Base-by-base conservation (phyloP, 2,329 filamentous ascomycete species). In the Whalleya microplaca region DNA sequence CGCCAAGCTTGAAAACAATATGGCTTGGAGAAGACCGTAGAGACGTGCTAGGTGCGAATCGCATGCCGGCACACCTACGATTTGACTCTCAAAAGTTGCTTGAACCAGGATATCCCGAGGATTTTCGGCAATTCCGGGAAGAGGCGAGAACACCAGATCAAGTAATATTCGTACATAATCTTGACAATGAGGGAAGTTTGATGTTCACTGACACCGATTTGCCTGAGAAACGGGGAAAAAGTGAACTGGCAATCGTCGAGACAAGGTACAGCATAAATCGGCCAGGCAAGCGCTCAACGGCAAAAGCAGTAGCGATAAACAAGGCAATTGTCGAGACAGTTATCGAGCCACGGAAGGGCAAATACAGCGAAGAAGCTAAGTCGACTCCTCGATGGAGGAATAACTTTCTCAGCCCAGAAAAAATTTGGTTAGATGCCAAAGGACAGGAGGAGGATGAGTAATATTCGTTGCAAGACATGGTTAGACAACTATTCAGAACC, bases 11-110 rank as follows among this genome's bases (percentile, higher is more conserved):
- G 43, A 64, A 62, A 40, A 58, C 63, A 18, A 40, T 80, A 9
- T 78, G 73, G 70, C 49, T 80, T 40, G 78, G 78, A 16, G 74
- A 77, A 54, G 72, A 77, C 53, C 69, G 78, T 19, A 70, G 72
- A 51, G 76, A 80, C 44, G 76, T 80, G 4, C 62, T 81, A 2
- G 76, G 78, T 1, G 66, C 72, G 4, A 68, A 65, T 16, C 71
- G 73, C 19, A 67, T 80, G 61, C 78, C 78, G 10, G 75, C 72
- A 1, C 68, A 72, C 49, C 66, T 69, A 54, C 66, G 69, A 7
- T 69, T 64, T 19, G 63, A 66, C 14, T 56, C 48, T 0, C 49
- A 62, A 45, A 66, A 19, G 48, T 58, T 0, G 14, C 65, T 58
- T 48, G 49, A 10, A 8, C 45, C 68, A 0, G 62, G 70, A 6